phyloP scores from a whole-genome alignment of 2,329 filamentous ascomycete species.

The Ophiostoma angusticollis region DNA sequence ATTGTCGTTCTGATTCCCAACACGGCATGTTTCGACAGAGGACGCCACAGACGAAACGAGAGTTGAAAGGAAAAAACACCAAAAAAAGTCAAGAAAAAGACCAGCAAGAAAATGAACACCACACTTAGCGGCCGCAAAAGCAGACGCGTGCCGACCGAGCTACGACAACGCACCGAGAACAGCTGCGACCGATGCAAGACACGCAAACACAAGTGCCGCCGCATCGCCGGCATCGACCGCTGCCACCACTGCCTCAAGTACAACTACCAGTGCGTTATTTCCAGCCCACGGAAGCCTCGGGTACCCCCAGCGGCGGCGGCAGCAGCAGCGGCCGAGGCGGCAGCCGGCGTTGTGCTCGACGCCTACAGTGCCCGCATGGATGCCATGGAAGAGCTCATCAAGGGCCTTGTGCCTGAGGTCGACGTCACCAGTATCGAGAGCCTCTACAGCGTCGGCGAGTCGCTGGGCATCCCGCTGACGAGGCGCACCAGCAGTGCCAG shows the following conservation, averaged over 20 bases:
- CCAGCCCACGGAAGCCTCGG: slow-evolving; percentile 25
- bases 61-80: too few species aligned
- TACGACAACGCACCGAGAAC: slow-evolving; percentile 31
- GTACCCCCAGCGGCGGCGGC: slow-evolving; percentile 18
- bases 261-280: slow-evolving; percentile 27
- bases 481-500: too few species aligned
- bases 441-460: slow-evolving; percentile 24
- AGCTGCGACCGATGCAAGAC: slow-evolving; percentile 32
- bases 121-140: slow-evolving; percentile 7
- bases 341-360: slow-evolving; percentile 17
- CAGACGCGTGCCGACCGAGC: slow-evolving; percentile 27
- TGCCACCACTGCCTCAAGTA: slow-evolving; percentile 28
- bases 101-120: not conserved
- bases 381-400: slow-evolving; percentile 29
- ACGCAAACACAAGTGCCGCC: slow-evolving; percentile 31
- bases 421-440: slow-evolving; percentile 28
- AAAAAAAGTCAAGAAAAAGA: too few species aligned
- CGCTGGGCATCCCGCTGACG: slow-evolving; percentile 26
- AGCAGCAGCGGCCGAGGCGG: slow-evolving; percentile 17
- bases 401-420: slow-evolving; percentile 29
- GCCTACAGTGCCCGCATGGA: slow-evolving; percentile 26
- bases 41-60: too few species aligned
- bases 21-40: too few species aligned
- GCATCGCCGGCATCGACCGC: slow-evolving; percentile 22
- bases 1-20: too few species aligned